Evolutionary conservation across 2,329 filamentous ascomycete species (phyloP), one percentile per base, ranked within the genome.

Genomic region (Alternaria triticina): DNA sequence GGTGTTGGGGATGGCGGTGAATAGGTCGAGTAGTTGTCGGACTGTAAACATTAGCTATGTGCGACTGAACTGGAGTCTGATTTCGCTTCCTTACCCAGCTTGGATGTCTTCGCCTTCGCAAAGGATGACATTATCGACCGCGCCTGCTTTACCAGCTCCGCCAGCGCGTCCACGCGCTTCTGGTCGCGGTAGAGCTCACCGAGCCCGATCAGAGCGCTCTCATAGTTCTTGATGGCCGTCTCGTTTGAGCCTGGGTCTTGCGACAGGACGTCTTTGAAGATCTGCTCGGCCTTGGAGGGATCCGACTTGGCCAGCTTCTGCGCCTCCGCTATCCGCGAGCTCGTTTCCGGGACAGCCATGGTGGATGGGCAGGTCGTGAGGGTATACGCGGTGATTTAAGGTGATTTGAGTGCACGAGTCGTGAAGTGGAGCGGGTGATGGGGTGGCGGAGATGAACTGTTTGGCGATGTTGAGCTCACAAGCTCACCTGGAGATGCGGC

Each of bases 31-130:
- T 25, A 99, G 89, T 83, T 97, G 94, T 74, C 96, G 95, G 73
- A 99, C 96, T 97, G 72, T 67, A 57, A 9, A 9, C 4, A 46
- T 74, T 59, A 71, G 66, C 33, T 28, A 30, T 36, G 20, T 7
- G 17, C 1, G 6, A 8, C 17, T 33, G 7, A n/a, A 12, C 11
- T 3, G 12, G 5, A 3, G 12, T 23, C 3, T 8, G 9, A 9
- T n/a, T 6, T 5, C 22, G 22, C 25, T 45, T 47, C 67, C 90
- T 70, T 89, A 98, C 96, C 93, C 67, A 99, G 86, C 84, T 99
- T 99, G 60, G 96, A 93, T 30, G 96, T 98, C 88, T 99, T 99
- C 67, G 96, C 96, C 86, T 98, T 97, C 70, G 96, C 96, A 81
- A 99, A 98, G 68, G 93, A 96, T 62, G 95, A 97, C 70, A 99